Evolutionary conservation across 192 early-diverging fungal species (phyloP).

Genomic region (Backusella macrospora): DNA sequence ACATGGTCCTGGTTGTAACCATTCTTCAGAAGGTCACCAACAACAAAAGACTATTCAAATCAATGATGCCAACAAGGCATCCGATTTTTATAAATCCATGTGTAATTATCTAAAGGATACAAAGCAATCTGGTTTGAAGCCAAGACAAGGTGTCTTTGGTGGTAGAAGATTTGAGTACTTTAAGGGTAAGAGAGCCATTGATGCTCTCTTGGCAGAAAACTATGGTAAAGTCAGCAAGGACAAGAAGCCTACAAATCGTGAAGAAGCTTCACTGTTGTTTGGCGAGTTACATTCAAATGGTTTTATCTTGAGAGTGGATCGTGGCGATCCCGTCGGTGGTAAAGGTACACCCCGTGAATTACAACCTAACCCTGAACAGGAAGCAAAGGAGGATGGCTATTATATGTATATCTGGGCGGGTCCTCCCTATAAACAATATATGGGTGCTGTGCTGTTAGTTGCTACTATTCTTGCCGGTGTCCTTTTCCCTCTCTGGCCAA

Average conservation of each 20-base stretch:
- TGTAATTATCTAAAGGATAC: slow-evolving; percentile 81
- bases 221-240: slow-evolving; percentile 34
- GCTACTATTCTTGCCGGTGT: slow-evolving; percentile 86
- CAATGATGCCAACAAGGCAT: slow-evolving; percentile 36
- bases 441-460: slow-evolving; percentile 82
- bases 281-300: slow-evolving; percentile 31
- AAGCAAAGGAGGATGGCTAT: slow-evolving; percentile 72
- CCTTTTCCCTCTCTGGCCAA: slow-evolving; percentile 97
- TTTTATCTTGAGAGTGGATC: slow-evolving; percentile 38
- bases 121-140: slow-evolving; percentile 71
- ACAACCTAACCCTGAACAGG: slow-evolving; percentile 26
- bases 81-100: slow-evolving; percentile 30
- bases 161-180: slow-evolving; percentile 92
- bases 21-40: not conserved
- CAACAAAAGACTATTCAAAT: slow-evolving; percentile 23
- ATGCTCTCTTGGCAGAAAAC: slow-evolving; percentile 34
- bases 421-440: slow-evolving; percentile 74
- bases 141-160: slow-evolving; percentile 85
- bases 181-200: slow-evolving; percentile 62
- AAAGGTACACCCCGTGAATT: slow-evolving; percentile 33
- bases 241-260: slow-evolving; percentile 18
- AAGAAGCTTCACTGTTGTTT: slow-evolving; percentile 30
- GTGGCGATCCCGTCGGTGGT: slow-evolving; percentile 31
- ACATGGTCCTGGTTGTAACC: slow-evolving; percentile 33
- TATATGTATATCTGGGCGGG: slow-evolving; percentile 95